These are phyloP conservation scores for Malbranchea cinnamomea DNA, from an alignment of 2,329 filamentous ascomycete species.

Conservation along the genomic window DNA sequence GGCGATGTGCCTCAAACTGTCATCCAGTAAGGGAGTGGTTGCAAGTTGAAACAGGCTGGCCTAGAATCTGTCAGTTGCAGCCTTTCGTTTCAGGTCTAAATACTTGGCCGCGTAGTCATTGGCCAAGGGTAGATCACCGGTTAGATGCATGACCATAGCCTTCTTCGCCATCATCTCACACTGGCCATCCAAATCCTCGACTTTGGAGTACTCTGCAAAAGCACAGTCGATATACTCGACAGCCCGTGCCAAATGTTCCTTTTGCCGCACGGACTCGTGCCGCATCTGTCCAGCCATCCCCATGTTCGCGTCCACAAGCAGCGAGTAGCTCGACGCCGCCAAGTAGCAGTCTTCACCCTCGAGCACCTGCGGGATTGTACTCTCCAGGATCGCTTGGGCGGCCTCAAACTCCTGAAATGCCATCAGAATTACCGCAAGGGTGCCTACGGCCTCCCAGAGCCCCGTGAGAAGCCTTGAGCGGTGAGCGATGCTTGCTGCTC, in stretches of 20 bases:
- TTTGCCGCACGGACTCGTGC: conserved; percentile 30
- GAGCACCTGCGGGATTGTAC: conserved; percentile 59
- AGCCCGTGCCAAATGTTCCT: conserved; percentile 44
- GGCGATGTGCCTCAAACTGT: too few relatives aligned
- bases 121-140: conserved; percentile 48
- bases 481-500: conserved; percentile 60
- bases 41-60: too few relatives aligned
- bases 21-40: too few relatives aligned
- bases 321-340: conserved; percentile 50
- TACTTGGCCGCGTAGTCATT: conserved; percentile 55
- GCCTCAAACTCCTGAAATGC: conserved; percentile 56
- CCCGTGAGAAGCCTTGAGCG: conserved; percentile 51
- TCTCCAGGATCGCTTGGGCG: conserved; percentile 48
- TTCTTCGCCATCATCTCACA: conserved; percentile 74
- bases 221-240: conserved; percentile 47
- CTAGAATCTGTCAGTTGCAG: conserved; percentile 2
- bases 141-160: conserved; percentile 56
- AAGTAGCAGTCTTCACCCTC: conserved; percentile 52
- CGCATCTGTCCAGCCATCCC: conserved; percentile 50
- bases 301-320: conserved; percentile 64
- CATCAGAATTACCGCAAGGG: conserved; percentile 53
- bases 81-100: conserved; percentile 35
- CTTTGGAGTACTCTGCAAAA: conserved; percentile 46
- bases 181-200: conserved; percentile 55
- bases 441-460: conserved; percentile 58